Base-by-base conservation (phyloP, 139 green algal species). In the Volvox africanus region DNA sequence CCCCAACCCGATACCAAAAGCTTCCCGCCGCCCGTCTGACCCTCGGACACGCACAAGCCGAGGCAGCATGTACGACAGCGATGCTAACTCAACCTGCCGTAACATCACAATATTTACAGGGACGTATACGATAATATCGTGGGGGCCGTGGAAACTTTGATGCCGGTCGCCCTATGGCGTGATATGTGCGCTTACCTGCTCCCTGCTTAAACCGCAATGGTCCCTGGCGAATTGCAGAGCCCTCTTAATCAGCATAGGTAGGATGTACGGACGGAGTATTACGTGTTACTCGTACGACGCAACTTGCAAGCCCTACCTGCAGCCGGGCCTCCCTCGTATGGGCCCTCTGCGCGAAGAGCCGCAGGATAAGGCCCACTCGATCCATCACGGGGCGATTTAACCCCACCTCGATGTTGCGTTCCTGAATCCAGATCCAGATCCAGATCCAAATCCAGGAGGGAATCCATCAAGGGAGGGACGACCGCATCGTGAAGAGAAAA, bases 311-410 rank as follows among this genome's bases (percentile, higher is more conserved):
- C 65, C 79, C 36, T 50, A 96, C 95, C 93, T 97, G 95, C 75
- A 97, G 93, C 73, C 86, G 88, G 0, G 95, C 95, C 80, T 97
- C 96, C 9, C 86, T 61, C 0, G 94, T 97, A 35, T 92, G 86
- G 1, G 96, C 96, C 12, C 96, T 75, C 75, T 95, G 86, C 21
- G 82, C 93, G 80, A 98, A 98, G 44, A 98, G 97, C 18, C 94
- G 93, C 18, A 98, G 94, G 82, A 98, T 98, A 20, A 98, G 93
- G 0, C 87, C 94, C 33, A 97, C 92, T 0, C 96, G 80, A 93
- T 98, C 96, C 71, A 98, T 26, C 35, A 98, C 96, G 0, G 93
- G 93, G 18, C 83, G 30, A 1, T 86, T 84, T 78, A 92, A 67
- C 1, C 89, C 92, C 0, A 26, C 32, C 88, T 97, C 94, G 85